These are phyloP conservation scores for Huntiella decipiens DNA, from an alignment of 2,329 filamentous ascomycete species.

Conservation along the genomic window DNA sequence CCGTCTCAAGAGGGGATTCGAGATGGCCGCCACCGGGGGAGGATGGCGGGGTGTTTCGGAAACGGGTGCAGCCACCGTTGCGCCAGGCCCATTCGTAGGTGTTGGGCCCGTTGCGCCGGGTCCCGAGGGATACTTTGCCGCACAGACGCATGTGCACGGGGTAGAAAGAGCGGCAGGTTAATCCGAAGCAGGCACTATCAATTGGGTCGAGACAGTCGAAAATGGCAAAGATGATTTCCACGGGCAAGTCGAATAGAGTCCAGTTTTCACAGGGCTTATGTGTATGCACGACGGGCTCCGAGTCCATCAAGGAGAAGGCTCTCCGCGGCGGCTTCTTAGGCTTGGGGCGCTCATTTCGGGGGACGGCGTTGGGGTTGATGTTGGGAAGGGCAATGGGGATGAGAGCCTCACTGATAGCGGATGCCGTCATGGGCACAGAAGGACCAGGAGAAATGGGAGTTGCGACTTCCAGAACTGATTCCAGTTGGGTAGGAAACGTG, in stretches of 20 bases:
- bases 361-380: conserved; percentile 16
- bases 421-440: neutral
- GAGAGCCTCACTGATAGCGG: neutral
- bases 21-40: conserved; percentile 3
- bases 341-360: conserved; percentile 6
- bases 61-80: conserved; percentile 22
- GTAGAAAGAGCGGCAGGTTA: conserved; percentile 39
- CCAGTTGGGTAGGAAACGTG: neutral
- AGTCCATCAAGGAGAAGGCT: conserved; percentile 42
- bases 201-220: conserved; percentile 46
- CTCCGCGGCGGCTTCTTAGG: conserved; percentile 25
- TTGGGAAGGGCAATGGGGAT: conserved; percentile 8
- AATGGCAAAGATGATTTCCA: conserved; percentile 40
- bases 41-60: conserved; percentile 1
- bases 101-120: conserved; percentile 40
- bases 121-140: conserved; percentile 35
- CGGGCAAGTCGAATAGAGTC: conserved; percentile 32
- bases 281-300: conserved; percentile 31
- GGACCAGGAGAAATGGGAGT: neutral
- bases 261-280: conserved; percentile 28
- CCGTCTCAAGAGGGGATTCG: conserved; percentile 1
- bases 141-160: conserved; percentile 37
- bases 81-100: conserved; percentile 46
- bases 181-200: conserved; percentile 41
- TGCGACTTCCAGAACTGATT: neutral